These are phyloP conservation scores for Passalora sequoiae DNA, from an alignment of 2,329 filamentous ascomycete species.

Conservation along the genomic window DNA sequence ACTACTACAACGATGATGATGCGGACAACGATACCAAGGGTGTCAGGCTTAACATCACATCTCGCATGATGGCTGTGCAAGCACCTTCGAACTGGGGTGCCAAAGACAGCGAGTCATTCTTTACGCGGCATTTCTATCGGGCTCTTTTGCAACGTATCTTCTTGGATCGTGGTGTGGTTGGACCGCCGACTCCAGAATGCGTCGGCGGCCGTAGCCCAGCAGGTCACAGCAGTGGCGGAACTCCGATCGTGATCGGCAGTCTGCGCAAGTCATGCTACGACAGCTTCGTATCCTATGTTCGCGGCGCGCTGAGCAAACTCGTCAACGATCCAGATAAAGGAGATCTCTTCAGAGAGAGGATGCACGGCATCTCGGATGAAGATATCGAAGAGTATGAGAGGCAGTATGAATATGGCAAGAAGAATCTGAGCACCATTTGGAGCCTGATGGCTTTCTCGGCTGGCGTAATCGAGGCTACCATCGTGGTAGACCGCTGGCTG, in stretches of 20 bases:
- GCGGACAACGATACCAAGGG: conserved; percentile 44
- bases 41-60: conserved; percentile 86
- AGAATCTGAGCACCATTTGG: conserved; percentile 84
- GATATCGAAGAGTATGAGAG: conserved; percentile 68
- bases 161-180: conserved; percentile 73
- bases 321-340: conserved; percentile 56
- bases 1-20: conserved; percentile 35
- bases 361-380: conserved; percentile 66
- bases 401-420: conserved; percentile 61
- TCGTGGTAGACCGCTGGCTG: conserved; percentile 84
- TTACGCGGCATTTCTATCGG: conserved; percentile 87
- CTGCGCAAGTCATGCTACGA: conserved; percentile 73
- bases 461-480: conserved; percentile 78
- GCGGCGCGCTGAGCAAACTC: conserved; percentile 74
- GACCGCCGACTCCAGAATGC: conserved; percentile 42
- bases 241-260: conserved; percentile 81
- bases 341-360: conserved; percentile 56
- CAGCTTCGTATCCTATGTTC: conserved; percentile 70
- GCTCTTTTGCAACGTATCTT: conserved; percentile 89
- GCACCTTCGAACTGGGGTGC: conserved; percentile 87
- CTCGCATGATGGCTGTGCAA: conserved; percentile 96
- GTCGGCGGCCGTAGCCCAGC: conserved; percentile 31
- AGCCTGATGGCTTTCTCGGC: conserved; percentile 95
- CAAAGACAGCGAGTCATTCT: conserved; percentile 77
- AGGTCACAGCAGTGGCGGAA: conserved; percentile 42